Evolutionary conservation across 805 yeast species (phyloP).

Genomic region (Candida awuae): DNA sequence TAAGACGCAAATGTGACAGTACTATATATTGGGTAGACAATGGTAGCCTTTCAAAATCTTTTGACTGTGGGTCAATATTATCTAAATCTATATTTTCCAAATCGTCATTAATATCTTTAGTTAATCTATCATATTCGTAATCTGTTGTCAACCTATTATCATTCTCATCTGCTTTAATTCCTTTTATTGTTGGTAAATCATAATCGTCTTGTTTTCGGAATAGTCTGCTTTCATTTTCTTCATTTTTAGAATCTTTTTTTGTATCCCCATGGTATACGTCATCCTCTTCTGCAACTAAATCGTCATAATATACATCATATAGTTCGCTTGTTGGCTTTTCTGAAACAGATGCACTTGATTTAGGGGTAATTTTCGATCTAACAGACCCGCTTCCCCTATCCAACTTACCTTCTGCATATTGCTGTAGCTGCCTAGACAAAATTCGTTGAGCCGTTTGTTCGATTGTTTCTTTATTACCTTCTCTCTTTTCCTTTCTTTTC

Average conservation of each 20-base stretch:
- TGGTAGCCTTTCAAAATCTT: slow-evolving; percentile 71
- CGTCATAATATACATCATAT: slow-evolving; percentile 31
- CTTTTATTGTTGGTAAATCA: slow-evolving; percentile 64
- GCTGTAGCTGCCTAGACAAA: slow-evolving; percentile 71
- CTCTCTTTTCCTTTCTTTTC: slow-evolving; percentile 62
- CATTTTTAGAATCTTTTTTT: neutral
- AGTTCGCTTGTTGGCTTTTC: slow-evolving; percentile 20
- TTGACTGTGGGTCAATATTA: slow-evolving; percentile 74
- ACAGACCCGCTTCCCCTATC: neutral
- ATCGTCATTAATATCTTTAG: slow-evolving; percentile 48
- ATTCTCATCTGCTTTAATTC: slow-evolving; percentile 38
- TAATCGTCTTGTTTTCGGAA: slow-evolving; percentile 70
- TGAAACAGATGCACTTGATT: slow-evolving; percentile 9
- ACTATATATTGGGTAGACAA: slow-evolving; percentile 82
- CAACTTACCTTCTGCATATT: slow-evolving; percentile 31
- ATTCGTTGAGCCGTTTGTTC: slow-evolving; percentile 70
- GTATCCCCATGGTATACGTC: neutral
- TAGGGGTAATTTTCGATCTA: neutral
- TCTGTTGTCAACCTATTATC: slow-evolving; percentile 73
- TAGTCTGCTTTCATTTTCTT: slow-evolving; percentile 18
- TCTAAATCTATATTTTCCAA: slow-evolving; percentile 65
- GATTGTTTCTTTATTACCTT: slow-evolving; percentile 65
- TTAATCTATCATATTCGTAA: slow-evolving; percentile 57
- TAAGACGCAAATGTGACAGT: slow-evolving; percentile 68
- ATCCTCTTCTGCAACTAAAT: slow-evolving; percentile 21